These are phyloP conservation scores for Aureobasidium pullulans DNA, from an alignment of 2,329 filamentous ascomycete genomes.

Conservation along the genomic window DNA sequence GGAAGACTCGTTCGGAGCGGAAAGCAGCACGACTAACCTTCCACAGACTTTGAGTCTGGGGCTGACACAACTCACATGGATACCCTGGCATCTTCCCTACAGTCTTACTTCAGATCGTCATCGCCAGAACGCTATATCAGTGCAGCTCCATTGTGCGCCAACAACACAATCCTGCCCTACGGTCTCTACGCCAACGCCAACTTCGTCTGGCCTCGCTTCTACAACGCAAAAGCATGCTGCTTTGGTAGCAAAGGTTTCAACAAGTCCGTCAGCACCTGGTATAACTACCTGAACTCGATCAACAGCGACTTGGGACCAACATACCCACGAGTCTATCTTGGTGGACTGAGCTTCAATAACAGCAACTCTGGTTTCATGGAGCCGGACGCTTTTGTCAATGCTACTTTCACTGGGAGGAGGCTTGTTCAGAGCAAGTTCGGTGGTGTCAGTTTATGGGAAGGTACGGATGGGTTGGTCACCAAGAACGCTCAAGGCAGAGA, in stretches of 20 bases:
- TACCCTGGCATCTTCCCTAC: not conserved
- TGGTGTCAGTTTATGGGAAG: constrained; percentile 11
- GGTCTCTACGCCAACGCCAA: constrained; percentile 11
- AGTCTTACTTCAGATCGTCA: constrained; percentile 1
- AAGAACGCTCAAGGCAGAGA: not conserved
- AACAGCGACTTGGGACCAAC: not conserved
- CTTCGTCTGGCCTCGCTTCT: constrained; percentile 15
- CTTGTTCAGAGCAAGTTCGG: not conserved
- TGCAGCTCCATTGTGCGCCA: constrained; percentile 4
- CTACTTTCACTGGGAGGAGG: not conserved
- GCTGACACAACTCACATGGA: not conserved
- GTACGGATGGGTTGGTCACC: not conserved
- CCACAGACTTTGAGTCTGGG: not conserved
- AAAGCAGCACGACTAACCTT: too few species aligned
- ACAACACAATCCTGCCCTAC: constrained; percentile 8
- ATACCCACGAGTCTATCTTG: constrained; percentile 10
- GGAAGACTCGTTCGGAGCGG: too few species aligned
- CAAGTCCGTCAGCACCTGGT: constrained; percentile 3
- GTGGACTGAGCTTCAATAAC: constrained; percentile 5
- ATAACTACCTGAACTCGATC: not conserved
- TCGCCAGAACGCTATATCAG: not conserved
- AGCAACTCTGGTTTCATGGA: not conserved
- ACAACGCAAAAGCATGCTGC: constrained; percentile 9
- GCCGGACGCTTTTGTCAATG: not conserved
- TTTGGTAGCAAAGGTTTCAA: constrained; percentile 8